Percentiles rank a stretch among this genome's conserved stretches.
Conservation (phyloP, 331 rosid genomes). For the Dryas integrifolia region DNA sequence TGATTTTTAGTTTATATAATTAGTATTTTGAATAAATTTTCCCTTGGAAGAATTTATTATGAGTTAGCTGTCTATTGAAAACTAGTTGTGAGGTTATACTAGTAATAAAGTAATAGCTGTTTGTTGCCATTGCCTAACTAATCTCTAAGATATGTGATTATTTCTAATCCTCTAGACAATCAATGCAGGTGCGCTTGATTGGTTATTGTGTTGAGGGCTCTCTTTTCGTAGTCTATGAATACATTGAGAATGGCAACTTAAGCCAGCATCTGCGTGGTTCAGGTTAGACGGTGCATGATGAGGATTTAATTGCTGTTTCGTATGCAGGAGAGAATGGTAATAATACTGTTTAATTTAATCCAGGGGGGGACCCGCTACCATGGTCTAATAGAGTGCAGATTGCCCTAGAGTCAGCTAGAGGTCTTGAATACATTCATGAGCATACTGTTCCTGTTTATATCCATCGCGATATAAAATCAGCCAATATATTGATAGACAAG, state of each 20-base stretch:
- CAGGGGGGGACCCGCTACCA: conserved; percentile 72
- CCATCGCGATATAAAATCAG: conserved; percentile 95
- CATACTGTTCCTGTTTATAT: conserved; percentile 96
- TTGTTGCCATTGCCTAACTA: background rate
- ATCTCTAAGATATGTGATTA: background rate
- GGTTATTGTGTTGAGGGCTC: conserved; percentile 88
- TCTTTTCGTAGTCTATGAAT: conserved; percentile 90
- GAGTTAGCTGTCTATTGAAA: background rate
- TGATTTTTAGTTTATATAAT: background rate
- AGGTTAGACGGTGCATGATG: conserved; percentile 47
- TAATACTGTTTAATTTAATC: conserved; percentile 19
- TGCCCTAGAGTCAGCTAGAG: conserved; percentile 97
- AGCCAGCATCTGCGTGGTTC: conserved; percentile 88
- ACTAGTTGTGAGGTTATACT: background rate
- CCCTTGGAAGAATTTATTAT: background rate
- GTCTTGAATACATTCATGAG: conserved; percentile 96
- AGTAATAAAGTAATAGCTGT: background rate
- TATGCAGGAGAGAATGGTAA: conserved; percentile 22
- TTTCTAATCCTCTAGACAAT: conserved; percentile 11
- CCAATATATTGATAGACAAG: conserved; percentile 84
- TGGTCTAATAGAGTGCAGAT: conserved; percentile 89
- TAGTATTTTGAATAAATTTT: background rate
- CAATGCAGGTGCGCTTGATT: conserved; percentile 83
- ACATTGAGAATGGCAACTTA: conserved; percentile 86
- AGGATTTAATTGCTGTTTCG: conserved; percentile 15